phyloP scores from a whole-genome alignment of 345 rosid species.

The Microcos paniculata region DNA sequence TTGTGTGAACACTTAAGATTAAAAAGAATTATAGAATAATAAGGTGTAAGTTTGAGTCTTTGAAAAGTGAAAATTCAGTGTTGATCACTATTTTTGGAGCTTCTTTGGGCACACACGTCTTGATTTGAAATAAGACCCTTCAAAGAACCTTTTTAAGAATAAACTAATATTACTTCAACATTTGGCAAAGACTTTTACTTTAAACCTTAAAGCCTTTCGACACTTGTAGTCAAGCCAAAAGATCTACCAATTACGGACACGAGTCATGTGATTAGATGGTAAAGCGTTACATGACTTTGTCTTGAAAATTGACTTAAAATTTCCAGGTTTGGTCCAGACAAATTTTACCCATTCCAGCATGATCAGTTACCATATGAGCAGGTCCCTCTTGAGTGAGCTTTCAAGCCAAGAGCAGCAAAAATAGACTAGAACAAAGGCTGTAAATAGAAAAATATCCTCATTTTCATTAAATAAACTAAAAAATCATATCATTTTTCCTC shows the following conservation, averaged over 20 bases:
- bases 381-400: no score
- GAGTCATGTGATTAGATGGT: neutral
- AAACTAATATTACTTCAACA: neutral
- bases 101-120: neutral
- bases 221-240: neutral
- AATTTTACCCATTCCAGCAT: no score
- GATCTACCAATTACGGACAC: neutral
- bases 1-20: no score
- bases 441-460: no score
- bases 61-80: neutral
- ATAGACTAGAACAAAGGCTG: no score
- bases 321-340: neutral
- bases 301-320: neutral
- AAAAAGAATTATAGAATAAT: no score
- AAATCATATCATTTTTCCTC: no score
- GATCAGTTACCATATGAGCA: neutral
- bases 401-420: no score
- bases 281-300: neutral
- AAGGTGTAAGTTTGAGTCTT: no score
- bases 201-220: neutral
- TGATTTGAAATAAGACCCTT: neutral
- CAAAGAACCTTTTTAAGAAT: neutral
- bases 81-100: neutral
- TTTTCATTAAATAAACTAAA: no score
- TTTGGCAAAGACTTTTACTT: neutral